phyloP scores from a whole-genome alignment of 2,329 filamentous ascomycete species.

The Fusarium irregulare region DNA sequence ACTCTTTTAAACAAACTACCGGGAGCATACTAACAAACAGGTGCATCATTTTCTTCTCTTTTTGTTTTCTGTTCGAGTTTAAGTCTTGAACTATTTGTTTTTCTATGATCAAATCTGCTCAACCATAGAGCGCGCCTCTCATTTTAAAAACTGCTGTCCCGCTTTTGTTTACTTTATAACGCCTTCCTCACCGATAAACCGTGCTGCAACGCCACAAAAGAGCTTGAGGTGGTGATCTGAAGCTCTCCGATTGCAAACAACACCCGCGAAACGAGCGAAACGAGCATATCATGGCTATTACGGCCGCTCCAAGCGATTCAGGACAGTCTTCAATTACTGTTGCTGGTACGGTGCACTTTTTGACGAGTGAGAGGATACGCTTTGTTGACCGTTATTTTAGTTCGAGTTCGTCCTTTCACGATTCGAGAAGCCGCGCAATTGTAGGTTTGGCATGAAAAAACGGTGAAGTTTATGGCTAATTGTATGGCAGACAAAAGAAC shows the following conservation, averaged over 20 bases:
- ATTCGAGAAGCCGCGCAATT: conserved; percentile 96
- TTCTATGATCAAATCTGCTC: conserved; percentile 34
- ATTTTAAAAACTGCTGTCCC: conserved; percentile 21
- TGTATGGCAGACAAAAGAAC: conserved; percentile 62
- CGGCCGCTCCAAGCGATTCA: conserved; percentile 39
- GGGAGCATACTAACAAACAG: conserved; percentile 30
- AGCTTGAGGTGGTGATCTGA: conserved; percentile 9
- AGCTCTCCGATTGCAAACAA: conserved; percentile 1
- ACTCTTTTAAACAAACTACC: conserved; percentile 17
- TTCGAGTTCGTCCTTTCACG: conserved; percentile 77
- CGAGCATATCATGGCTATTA: conserved; percentile 34
- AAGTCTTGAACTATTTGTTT: conserved; percentile 36
- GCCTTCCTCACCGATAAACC: neutral
- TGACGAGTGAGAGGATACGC: neutral
- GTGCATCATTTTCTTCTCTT: conserved; percentile 46
- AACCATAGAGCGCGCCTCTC: conserved; percentile 27
- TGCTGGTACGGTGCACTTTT: conserved; percentile 57
- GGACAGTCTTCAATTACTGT: conserved; percentile 68
- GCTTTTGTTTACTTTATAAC: conserved; percentile 40
- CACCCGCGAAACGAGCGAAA: neutral
- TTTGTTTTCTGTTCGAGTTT: conserved; percentile 17
- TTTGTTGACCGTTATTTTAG: conserved; percentile 55
- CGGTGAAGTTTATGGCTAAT: conserved; percentile 18
- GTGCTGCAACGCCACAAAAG: conserved; percentile 1
- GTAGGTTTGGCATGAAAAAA: conserved; percentile 54